Evolutionary conservation across 257 asterid species (phyloP), one percentile per base, ranked within the genome.

Genomic region (Agastache rugosa): DNA sequence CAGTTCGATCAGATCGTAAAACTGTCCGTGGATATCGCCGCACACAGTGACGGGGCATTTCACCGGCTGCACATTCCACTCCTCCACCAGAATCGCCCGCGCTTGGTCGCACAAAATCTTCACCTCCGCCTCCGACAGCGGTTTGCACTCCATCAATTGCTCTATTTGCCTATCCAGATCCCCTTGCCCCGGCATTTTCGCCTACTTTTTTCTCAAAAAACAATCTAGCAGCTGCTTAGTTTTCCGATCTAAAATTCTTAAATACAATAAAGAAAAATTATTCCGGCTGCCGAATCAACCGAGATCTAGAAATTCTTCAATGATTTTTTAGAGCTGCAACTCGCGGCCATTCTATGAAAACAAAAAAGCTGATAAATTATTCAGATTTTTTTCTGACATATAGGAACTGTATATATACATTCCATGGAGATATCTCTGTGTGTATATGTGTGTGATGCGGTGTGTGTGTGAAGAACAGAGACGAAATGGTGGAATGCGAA

Each of bases 21-120:
- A 92, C 81, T 92, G 97, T 1, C 97, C 97, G 16, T 92, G 96
- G 66, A 92, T 92, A 67, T 92, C 97, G 2, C 97, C 97, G 84
- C 97, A 92, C 60, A 92, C 96, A 34, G 97, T 92, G 47, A 92
- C 97, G 20, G 97, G 97, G 74, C 97, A 92, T 84, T 88, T 92
- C 77, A 92, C 97, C 76, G 97, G 97, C 82, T 90, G 97, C 76
- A 92, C 97, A 67, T 92, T 92, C 96, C 96, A 83, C 75, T 92
- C 97, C 80, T 92, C 97, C 69, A 92, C 97, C 27, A 92, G 85
- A 72, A 90, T 82, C 79, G 88, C 90, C 60, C 96, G 87, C 29
- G 97, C 97, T 66, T 92, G 96, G 69, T 92, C 97, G 86, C 97
- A 92, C 77, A 92, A 58, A 75, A 70, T 29, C 79, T 85, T 90